phyloP scores from a whole-genome alignment of 495 filamentous ascomycete genomes.

The Hypomontagnella submonticulosa region DNA sequence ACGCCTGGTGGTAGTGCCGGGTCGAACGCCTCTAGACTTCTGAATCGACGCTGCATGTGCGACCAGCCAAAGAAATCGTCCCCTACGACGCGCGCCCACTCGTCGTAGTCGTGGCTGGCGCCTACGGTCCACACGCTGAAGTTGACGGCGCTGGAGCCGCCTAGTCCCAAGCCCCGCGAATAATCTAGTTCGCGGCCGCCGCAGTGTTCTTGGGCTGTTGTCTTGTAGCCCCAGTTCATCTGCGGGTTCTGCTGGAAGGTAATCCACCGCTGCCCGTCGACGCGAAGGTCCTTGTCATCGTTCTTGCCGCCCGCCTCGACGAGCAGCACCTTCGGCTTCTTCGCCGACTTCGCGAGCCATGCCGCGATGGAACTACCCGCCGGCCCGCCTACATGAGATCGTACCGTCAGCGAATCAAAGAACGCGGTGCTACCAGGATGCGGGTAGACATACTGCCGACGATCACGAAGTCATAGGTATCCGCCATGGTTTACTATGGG shows the following conservation, averaged over 20 bases:
- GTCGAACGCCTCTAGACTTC: slow-evolving; percentile 66
- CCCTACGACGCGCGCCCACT: slow-evolving; percentile 56
- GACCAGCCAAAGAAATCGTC: slow-evolving; percentile 64
- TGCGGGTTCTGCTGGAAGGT: slow-evolving; percentile 58
- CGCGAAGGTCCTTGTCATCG: slow-evolving; percentile 56
- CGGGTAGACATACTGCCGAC: slow-evolving; percentile 59
- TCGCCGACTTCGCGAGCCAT: slow-evolving; percentile 56
- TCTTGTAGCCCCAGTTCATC: slow-evolving; percentile 72
- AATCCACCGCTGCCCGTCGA: slow-evolving; percentile 64
- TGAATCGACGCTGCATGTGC: slow-evolving; percentile 59
- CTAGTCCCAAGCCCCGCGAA: slow-evolving; percentile 68
- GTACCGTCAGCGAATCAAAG: slow-evolving; percentile 13
- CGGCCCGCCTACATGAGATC: slow-evolving; percentile 60
- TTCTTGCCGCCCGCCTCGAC: slow-evolving; percentile 68
- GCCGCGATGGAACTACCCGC: slow-evolving; percentile 64
- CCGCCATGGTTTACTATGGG: slow-evolving; percentile 19
- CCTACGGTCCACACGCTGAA: slow-evolving; percentile 69
- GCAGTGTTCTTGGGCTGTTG: slow-evolving; percentile 63
- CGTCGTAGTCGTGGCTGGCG: slow-evolving; percentile 68
- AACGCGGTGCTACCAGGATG: not conserved
- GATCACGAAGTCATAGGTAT: slow-evolving; percentile 64
- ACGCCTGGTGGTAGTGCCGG: slow-evolving; percentile 48
- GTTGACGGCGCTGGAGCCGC: slow-evolving; percentile 72
- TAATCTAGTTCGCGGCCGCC: slow-evolving; percentile 64
- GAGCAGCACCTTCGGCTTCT: slow-evolving; percentile 63